Evolutionary conservation across 257 asterid species (phyloP), one percentile per base, ranked within the genome.

Genomic region (Henckelia pumila): DNA sequence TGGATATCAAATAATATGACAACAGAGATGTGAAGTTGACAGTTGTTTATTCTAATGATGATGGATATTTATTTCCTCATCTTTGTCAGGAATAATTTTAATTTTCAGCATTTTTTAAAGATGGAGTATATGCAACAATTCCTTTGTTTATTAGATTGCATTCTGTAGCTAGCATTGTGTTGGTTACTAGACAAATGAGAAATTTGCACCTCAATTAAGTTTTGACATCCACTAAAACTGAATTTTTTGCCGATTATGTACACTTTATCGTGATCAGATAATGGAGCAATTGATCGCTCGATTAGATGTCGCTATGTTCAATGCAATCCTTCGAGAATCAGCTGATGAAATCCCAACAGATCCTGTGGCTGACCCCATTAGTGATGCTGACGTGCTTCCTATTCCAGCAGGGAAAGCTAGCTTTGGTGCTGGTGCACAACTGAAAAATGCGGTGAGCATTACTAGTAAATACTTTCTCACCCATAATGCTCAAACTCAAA

Each of bases 371-470:
- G 97, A 91, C 75, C 96, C 97, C 5, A 86, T 91, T 60, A 74
- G 89, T 77, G 93, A 91, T 75, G 77, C 86, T 6, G 74, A 73
- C 29, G 96, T 88, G 81, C 96, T 91, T 66, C 97, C 97, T 10
- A 76, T 91, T 77, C 89, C 86, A 67, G 70, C 86, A 7, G 96
- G 93, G 78, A 80, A 83, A 75, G 82, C 93, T 65, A 88, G 97
- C 77, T 91, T 91, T 66, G 91, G 91, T 24, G 88, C 95, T 58
- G 97, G 97, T 73, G 97, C 91, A 24, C 96, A 88, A 61, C 86
- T 88, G 69, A 91, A 91, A 77, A 88, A 78, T 71, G 86, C 83
- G 75, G 97, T 88, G 69, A 84, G 92, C 64, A 68, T 55, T 53
- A 63, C 28, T 17, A 32, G 17, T 23, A 56, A 7, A 10, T 19